Base-by-base conservation (phyloP, 768 basidiomycete genomes). In the Leucosporidium scottii region DNA sequence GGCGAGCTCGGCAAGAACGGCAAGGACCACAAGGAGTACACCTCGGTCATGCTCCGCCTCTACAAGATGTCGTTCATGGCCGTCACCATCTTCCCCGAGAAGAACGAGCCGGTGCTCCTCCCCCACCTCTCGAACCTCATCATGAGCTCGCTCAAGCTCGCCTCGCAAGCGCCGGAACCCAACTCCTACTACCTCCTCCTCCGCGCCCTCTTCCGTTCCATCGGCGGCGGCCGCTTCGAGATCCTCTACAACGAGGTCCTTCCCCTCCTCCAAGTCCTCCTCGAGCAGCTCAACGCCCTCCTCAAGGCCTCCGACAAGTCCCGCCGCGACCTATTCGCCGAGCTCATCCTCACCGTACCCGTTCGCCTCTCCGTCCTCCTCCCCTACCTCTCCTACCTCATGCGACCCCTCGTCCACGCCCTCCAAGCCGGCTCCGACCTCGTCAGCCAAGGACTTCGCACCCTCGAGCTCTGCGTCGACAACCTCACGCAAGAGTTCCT, bases 391-490 rank as follows among this genome's bases (percentile, higher is more conserved):
- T 85, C 87, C 21, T 93, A 97, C 75, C 83, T 99, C 65, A 97
- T 98, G 93, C 89, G 91, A 72, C 96, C 96, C 0, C 83, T 99
- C 34, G 92, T 93, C 3, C 82, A 93, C 59, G 93, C 96, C 12
- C 81, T 99, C 61, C 85, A 87, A 60, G 93, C 93, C 48, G 85
- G 84, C 49, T 84, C 87, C 9, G 96, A 99, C 62, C 85, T 96
- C 56, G 89, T 97, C 62, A 87, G 91, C 28, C 96, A 99, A 80
- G 96, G 96, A 55, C 81, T 99, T 30, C 85, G 96, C 9, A 99
- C 96, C 0, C 84, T 99, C 66, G 96, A 99, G 78, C 83, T 99
- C n/a, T 98, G 94, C 79, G 94, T 98, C 75, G 96, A 99, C 81
- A 99, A 98, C 76, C 84, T 99, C 31, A 96, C 92, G 0, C 91